Evolutionary conservation across 495 filamentous ascomycete genomes (phyloP), one percentile per base, ranked within the genome.

Genomic region (Penicillium malachiteum): DNA sequence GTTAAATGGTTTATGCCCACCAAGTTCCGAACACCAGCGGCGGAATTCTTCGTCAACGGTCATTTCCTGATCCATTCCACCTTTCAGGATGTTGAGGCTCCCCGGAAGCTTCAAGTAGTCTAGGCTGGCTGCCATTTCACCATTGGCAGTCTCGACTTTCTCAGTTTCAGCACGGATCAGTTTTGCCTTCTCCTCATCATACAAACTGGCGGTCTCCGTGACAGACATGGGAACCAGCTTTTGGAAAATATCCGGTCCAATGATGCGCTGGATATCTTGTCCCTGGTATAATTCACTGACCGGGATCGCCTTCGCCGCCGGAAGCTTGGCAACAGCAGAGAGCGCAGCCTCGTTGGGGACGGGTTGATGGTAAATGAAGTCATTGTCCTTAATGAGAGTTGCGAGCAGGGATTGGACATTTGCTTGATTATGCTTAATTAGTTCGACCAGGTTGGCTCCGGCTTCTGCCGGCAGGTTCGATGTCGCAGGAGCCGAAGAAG

Each of bases 121-220:
- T 62, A 98, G 71, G 61, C 91, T 96, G 34, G 95, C 90, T 17
- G 88, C 91, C 90, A 98, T 95, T 69, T 97, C 95, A 57, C 91
- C 85, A 60, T 96, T 91, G 8, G 93, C 93, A 6, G 86, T 82
- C 55, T 97, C 91, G 7, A 94, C 91, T 57, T 88, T 87, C 70
- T 97, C 94, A 2, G 90, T 91, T 69, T 98, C 94, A 2, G 94
- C 95, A 32, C 94, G 84, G 32, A 96, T 85, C 37, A 98, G 75
- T 71, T 97, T 97, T 16, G 95, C 94, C 68, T 97, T 98, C 70
- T 98, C 94, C 72, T 98, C 94, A 65, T 97, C 94, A 68, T 98
- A 98, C 59, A 97, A 74, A 69, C 92, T 97, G 31, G 94, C 94
- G 33, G 91, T 94, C 68, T 98, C 92, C 5, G 94, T 98, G 7